These are phyloP conservation scores for Xerocomellus chrysenteron DNA, from an alignment of 768 basidiomycete species.

Conservation along the genomic window DNA sequence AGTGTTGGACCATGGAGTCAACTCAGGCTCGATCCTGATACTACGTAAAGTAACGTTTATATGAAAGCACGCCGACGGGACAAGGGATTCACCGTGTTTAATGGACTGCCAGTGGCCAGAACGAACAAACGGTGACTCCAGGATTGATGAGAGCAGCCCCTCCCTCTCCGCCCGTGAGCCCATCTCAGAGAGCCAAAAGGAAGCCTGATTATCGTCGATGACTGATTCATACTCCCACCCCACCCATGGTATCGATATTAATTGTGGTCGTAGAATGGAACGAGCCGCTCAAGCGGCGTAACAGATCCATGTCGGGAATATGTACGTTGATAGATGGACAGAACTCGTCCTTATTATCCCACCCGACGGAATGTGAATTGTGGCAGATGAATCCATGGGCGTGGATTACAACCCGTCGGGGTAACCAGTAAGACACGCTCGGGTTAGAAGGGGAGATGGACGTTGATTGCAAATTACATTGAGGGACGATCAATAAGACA, in stretches of 20 bases:
- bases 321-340: background rate
- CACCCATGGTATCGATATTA: background rate
- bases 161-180: background rate
- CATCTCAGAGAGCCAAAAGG: background rate
- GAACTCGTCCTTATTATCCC: background rate
- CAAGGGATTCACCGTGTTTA: background rate
- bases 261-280: background rate
- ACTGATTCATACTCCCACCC: background rate
- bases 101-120: no score
- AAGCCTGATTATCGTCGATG: background rate
- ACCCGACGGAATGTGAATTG: conserved; percentile 3
- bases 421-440: background rate
- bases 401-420: background rate
- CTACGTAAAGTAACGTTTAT: background rate
- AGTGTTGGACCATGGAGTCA: background rate
- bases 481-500: conserved; percentile 35
- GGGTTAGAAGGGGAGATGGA: background rate
- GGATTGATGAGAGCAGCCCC: background rate
- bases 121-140: background rate
- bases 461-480: conserved; percentile 5
- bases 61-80: background rate
- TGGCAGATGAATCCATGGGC: background rate
- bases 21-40: background rate
- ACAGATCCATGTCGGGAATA: conserved; percentile 4
- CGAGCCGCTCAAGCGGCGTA: conserved; percentile 5